Base-by-base conservation (phyloP, 257 asterid species). In the Ilex asprella region DNA sequence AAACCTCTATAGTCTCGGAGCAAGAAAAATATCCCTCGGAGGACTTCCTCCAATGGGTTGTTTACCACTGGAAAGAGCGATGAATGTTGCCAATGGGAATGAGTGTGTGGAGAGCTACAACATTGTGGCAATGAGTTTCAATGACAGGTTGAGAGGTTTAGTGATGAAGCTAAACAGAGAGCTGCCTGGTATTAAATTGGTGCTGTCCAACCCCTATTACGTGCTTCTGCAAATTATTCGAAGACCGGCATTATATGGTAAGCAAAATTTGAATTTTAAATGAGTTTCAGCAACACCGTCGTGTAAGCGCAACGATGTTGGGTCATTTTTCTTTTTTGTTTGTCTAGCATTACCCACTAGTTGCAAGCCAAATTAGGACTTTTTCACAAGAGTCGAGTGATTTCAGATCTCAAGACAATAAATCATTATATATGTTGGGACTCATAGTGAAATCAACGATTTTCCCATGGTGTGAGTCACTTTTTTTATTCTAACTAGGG, bases 31-130 rank as follows among this genome's bases (percentile, higher is more conserved):
- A 27, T 78, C 82, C 2, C 41, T 91, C 11, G 77, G 89, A 5
- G 95, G 90, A 56, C 79, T 91, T 12, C 96, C 96, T 1, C 98
- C 98, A 21, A 91, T 91, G 96, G 98, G 98, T 3, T 91, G 98
- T 67, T 60, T 91, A 55, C 98, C 96, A 2, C 16, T 91, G 65
- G 98, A 91, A 74, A 82, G 98, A 69, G 62, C 86, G 13, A 86
- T 84, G 2, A 91, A 83, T 31, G 82, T 66, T 54, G 50, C 86
- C 3, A 76, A 76, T 59, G 98, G 98, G 15, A 67, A 76, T 50
- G 79, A 57, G 6, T 92, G 98, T 75, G 63, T 72, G 70, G 87
- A 92, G 6, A 69, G 68, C 16, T 92, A 92, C 75, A 92, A 92
- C 30, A 35, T 2, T 1, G 91, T 92, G 49, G 95, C 97, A 0